Conservation (phyloP, 148 eudicot genomes). For the Mesembryanthemum crystallinum region DNA sequence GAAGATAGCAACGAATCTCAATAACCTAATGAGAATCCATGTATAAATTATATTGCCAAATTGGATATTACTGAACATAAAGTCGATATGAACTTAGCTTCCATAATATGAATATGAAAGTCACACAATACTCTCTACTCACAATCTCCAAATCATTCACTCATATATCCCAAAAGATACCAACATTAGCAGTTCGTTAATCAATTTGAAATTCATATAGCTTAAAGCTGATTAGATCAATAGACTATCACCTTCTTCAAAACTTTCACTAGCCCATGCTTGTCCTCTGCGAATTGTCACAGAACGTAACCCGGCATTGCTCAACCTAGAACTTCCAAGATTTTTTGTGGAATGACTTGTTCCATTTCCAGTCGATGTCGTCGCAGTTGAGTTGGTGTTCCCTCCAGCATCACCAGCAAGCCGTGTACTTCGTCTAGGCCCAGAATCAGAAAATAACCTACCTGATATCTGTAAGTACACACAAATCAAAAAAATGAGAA, state of each 20-base stretch:
- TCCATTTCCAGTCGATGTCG: conserved; percentile 65
- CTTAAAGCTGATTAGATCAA: neutral
- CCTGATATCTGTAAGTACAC: conserved; percentile 69
- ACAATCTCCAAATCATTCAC: neutral
- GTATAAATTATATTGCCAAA: neutral
- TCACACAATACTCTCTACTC: neutral
- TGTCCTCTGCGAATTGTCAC: conserved; percentile 68
- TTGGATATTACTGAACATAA: neutral
- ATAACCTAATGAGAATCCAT: neutral
- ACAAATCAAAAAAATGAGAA: conserved; percentile 12
- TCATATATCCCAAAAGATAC: neutral
- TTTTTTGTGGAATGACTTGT: conserved; percentile 65
- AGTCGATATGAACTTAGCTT: neutral
- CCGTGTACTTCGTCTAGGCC: conserved; percentile 80
- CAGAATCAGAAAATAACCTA: conserved; percentile 86
- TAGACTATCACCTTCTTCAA: conserved; percentile 76
- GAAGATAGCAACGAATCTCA: no score
- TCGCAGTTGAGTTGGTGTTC: conserved; percentile 41
- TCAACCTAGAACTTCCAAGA: conserved; percentile 59
- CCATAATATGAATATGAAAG: neutral
- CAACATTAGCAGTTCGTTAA: neutral
- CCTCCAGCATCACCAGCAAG: conserved; percentile 69
- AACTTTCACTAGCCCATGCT: conserved; percentile 58
- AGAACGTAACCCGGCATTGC: conserved; percentile 59
- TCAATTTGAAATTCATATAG: conserved; percentile 3